Base-by-base conservation (phyloP, 176 grass and related monocot species). In the Saccharum spontaneum region DNA sequence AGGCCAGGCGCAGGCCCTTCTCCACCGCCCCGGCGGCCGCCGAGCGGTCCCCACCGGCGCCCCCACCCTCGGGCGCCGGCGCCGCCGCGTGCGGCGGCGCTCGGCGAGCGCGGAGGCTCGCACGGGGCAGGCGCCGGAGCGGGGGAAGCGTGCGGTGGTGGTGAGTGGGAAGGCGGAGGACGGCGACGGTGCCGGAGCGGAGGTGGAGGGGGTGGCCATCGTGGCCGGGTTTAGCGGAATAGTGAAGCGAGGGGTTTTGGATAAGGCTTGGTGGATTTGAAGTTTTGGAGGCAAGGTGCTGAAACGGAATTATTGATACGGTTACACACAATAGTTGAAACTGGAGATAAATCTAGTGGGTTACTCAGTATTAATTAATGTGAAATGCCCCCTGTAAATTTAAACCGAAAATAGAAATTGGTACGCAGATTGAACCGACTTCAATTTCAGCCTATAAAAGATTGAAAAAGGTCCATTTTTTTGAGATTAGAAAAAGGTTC, bases 1-100 rank as follows among this genome's bases (percentile, higher is more conserved):
- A 94, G 71, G 89, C 76, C 17, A 93, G 85, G 38, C 94, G 86
- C 30, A 97, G 87, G 34, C 89, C 85, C 82, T 91, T 91, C 82
- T 97, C 94, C 57, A 84, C 87, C 34, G 89, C 72, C 34, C 89
- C 92, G 23, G 60, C 80, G 41, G 85, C 45, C 8, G 80, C 82
- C 30, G 87, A 91, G 41, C 84, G 82, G 74, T 94, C 88, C 43
- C 91, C 92, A 9, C 91, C 88, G 20, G 50, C 76, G 34, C 78
- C 87, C 41, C 84, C 82, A 13, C 86, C 72, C 31, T 79, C 87
- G 36, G 86, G 75, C 28, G 76, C 84, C 92, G 85, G 12, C 92
- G 92, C 77, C 91, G 90, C 71, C 87, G 88, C 54, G 90, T 89
- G 38, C 89, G 73, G 7, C 87, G 90, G 34, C 86, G 87, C 80